A percentile compares a stretch with the other conserved stretches of the same genome.
Evolutionary conservation across 2,329 filamentous ascomycete species (phyloP).

Genomic region (Aspergillus cejpii): DNA sequence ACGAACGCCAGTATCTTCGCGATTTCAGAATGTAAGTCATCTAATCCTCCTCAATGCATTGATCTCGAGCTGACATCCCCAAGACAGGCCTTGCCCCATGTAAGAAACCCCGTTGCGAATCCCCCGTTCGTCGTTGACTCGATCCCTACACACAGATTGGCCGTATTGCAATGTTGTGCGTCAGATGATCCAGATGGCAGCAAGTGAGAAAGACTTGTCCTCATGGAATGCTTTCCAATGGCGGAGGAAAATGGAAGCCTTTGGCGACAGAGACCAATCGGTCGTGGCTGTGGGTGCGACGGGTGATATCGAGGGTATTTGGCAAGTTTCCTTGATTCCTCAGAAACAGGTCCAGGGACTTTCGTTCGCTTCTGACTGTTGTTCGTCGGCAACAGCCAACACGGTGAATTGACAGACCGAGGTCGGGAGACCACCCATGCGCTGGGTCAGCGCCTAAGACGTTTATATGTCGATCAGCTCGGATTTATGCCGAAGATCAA

Average conservation of each 20-base stretch:
- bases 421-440: constrained; percentile 65
- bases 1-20: constrained; percentile 77
- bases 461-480: constrained; percentile 68
- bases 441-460: constrained; percentile 61
- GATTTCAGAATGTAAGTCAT: constrained; percentile 65
- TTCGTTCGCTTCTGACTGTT: constrained; percentile 16
- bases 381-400: constrained; percentile 31
- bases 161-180: constrained; percentile 79
- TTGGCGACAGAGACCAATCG: constrained; percentile 64
- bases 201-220: constrained; percentile 47
- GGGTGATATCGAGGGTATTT: constrained; percentile 71
- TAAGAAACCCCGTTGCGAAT: constrained; percentile 23
- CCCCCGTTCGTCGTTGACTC: neutral
- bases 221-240: constrained; percentile 56
- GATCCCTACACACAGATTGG: constrained; percentile 54
- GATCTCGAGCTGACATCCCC: constrained; percentile 15
- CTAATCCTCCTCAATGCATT: neutral
- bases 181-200: constrained; percentile 59
- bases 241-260: constrained; percentile 72
- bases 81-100: constrained; percentile 47
- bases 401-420: constrained; percentile 65
- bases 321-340: constrained; percentile 49
- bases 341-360: neutral
- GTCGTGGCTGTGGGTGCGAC: constrained; percentile 60
- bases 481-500: constrained; percentile 61